Evolutionary conservation across 306 rosid genomes (phyloP).

Genomic region (Heteromeles arbutifolia): DNA sequence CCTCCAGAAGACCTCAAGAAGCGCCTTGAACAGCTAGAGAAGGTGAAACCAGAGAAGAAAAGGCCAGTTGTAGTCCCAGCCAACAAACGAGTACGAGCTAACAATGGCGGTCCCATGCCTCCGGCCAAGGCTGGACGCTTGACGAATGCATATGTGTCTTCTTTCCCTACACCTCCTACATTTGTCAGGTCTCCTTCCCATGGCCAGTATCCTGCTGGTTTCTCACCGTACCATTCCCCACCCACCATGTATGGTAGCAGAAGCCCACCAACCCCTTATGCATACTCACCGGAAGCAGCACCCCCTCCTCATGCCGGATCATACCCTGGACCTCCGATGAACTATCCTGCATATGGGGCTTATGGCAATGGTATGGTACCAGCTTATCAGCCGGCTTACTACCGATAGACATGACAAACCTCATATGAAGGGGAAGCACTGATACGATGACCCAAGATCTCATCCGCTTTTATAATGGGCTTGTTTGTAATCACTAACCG

Average conservation of each 20-base stretch:
- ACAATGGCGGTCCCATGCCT: conserved; percentile 96
- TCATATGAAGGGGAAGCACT: conserved; percentile 86
- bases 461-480: conserved; percentile 63
- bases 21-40: conserved; percentile 94
- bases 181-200: conserved; percentile 90
- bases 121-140: conserved; percentile 99
- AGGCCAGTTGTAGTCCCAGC: conserved; percentile 81
- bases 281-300: conserved; percentile 82
- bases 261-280: conserved; percentile 80
- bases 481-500: conserved; percentile 98
- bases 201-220: conserved; percentile 81
- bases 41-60: conserved; percentile 85
- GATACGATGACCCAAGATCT: conserved; percentile 73
- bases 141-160: conserved; percentile 91
- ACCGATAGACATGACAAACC: conserved; percentile 81
- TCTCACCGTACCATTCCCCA: conserved; percentile 89
- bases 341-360: conserved; percentile 77
- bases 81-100: conserved; percentile 89
- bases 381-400: conserved; percentile 99
- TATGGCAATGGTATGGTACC: conserved; percentile 88
- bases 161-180: conserved; percentile 86
- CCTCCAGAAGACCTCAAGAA: conserved; percentile 90
- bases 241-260: conserved; percentile 95
- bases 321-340: conserved; percentile 78
- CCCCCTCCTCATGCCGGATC: conserved; percentile 52